These are phyloP conservation scores for Lactarius pseudohatsudake DNA, from an alignment of 768 basidiomycete species.

Conservation along the genomic window DNA sequence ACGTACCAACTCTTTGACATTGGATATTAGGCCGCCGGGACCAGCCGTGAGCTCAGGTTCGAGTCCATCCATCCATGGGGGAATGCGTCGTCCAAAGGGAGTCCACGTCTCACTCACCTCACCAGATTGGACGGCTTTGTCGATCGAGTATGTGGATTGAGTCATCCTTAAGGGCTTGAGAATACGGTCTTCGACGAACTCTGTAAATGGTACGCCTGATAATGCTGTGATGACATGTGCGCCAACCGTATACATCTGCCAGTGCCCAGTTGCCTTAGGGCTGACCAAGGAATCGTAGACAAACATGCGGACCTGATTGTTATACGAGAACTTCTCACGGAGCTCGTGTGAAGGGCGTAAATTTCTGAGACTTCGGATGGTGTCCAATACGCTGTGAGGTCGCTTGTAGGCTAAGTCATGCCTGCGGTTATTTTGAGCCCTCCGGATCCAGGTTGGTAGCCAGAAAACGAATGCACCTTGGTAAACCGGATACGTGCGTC, in stretches of 20 bases:
- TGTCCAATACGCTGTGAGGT: background rate
- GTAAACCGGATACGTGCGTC: slow-evolving; percentile 43
- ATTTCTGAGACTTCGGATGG: slow-evolving; percentile 23
- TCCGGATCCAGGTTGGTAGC: too few relatives aligned
- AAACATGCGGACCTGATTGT: too few relatives aligned
- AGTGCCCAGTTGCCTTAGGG: slow-evolving; percentile 12
- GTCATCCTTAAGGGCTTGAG: slow-evolving; percentile 45
- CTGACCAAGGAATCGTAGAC: too few relatives aligned
- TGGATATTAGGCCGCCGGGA: slow-evolving; percentile 32
- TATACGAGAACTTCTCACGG: too few relatives aligned
- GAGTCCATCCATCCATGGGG: too few relatives aligned
- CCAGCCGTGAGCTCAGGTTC: too few relatives aligned
- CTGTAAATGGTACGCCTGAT: slow-evolving; percentile 34
- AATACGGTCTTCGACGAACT: slow-evolving; percentile 45
- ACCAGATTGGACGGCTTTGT: slow-evolving; percentile 38
- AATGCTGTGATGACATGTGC: too few relatives aligned
- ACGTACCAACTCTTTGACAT: slow-evolving; percentile 34
- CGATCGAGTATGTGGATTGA: slow-evolving; percentile 40
- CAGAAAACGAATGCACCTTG: slow-evolving; percentile 32
- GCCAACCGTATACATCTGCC: too few relatives aligned
- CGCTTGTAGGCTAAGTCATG: too few relatives aligned
- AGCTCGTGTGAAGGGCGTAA: too few relatives aligned
- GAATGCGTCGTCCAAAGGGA: too few relatives aligned
- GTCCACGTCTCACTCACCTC: slow-evolving; percentile 34
- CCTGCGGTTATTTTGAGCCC: too few relatives aligned